Evolutionary conservation across 2,329 filamentous ascomycete genomes (phyloP).

Genomic region (Penicillium sp.): DNA sequence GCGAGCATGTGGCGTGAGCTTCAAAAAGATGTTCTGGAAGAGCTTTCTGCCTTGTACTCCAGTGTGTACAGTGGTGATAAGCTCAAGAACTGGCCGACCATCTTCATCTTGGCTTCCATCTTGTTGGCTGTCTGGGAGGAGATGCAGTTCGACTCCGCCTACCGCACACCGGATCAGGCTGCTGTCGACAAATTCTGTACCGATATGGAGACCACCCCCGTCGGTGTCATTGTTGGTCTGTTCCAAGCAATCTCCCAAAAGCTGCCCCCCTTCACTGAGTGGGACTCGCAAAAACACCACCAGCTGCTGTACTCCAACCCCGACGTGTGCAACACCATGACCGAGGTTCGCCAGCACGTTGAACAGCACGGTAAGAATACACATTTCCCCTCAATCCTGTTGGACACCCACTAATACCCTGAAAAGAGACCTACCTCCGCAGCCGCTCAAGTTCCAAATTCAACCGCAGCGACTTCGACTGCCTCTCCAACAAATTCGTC

Average conservation of each 20-base stretch:
- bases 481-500: constrained; percentile 93
- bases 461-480: constrained; percentile 90
- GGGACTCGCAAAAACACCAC: constrained; percentile 89
- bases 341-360: constrained; percentile 88
- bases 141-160: constrained; percentile 98
- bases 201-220: constrained; percentile 94
- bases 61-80: constrained; percentile 97
- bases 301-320: constrained; percentile 86
- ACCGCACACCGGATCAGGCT: constrained; percentile 79
- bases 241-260: constrained; percentile 99
- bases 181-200: constrained; percentile 91
- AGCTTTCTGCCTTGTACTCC: constrained; percentile 89
- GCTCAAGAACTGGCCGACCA: constrained; percentile 98
- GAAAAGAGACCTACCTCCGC: constrained; percentile 79
- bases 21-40: constrained; percentile 92
- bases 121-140: constrained; percentile 94
- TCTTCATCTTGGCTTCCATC: constrained; percentile 94
- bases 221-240: constrained; percentile 92
- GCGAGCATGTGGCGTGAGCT: constrained; percentile 98
- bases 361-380: constrained; percentile 79
- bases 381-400: not conserved
- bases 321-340: constrained; percentile 93
- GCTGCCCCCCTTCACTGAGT: constrained; percentile 85
- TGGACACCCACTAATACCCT: not conserved
- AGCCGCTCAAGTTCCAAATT: constrained; percentile 77